Conservation (phyloP, 2,329 filamentous ascomycete species). For the Fusarium algeriense region DNA sequence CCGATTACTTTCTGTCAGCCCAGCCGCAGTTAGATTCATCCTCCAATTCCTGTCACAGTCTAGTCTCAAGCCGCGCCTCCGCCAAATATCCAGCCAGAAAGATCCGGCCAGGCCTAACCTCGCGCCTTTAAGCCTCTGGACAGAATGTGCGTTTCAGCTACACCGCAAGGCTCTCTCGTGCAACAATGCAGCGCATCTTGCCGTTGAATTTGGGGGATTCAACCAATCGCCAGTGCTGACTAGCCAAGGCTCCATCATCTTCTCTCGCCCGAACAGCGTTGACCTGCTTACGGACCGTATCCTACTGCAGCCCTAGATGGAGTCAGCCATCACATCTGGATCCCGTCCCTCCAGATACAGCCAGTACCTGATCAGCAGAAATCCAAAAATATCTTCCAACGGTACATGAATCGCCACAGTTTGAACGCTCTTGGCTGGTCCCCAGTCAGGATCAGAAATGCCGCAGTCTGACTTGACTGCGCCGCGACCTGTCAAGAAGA, state of each 20-base stretch:
- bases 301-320: constrained; percentile 12
- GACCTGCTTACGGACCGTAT: neutral
- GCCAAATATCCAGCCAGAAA: constrained; percentile 37
- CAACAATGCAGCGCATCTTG: neutral
- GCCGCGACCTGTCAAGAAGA: constrained; percentile 26
- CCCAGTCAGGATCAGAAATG: constrained; percentile 13
- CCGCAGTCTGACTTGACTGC: constrained; percentile 25
- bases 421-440: neutral
- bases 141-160: constrained; percentile 18
- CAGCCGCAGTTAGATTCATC: constrained; percentile 34
- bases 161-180: constrained; percentile 11
- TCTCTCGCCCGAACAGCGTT: neutral
- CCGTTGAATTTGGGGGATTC: neutral
- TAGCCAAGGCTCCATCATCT: constrained; percentile 11
- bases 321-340: neutral
- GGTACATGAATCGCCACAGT: constrained; percentile 18
- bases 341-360: constrained; percentile 22
- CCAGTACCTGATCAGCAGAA: constrained; percentile 28
- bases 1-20: constrained; percentile 31
- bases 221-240: constrained; percentile 7
- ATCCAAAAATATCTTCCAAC: constrained; percentile 34
- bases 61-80: constrained; percentile 39
- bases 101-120: constrained; percentile 38
- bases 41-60: constrained; percentile 27
- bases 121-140: constrained; percentile 26